Percentiles rank a stretch among this genome's conserved stretches.
phyloP scores from a whole-genome alignment of 176 grass and related monocot genomes.

The Tillandsia fasciculata region DNA sequence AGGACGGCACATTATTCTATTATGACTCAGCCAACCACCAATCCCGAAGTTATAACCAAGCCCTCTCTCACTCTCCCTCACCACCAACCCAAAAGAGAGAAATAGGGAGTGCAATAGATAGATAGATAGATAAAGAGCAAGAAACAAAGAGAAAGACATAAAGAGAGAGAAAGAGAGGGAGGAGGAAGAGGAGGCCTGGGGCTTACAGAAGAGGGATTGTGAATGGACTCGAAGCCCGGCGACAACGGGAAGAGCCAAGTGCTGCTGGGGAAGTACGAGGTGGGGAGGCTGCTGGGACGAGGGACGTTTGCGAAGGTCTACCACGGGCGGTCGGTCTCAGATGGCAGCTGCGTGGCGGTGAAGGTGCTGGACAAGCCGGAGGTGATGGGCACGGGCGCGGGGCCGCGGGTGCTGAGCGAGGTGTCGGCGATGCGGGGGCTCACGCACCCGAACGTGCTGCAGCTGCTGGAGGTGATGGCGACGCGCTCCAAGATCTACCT shows the following conservation, averaged over 20 bases:
- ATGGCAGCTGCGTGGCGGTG: slow-evolving; percentile 42
- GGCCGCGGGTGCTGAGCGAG: slow-evolving; percentile 41
- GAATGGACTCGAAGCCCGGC: background rate
- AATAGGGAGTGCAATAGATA: background rate
- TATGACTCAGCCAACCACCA: background rate
- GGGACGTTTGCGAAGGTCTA: slow-evolving; percentile 94
- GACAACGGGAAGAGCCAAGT: slow-evolving; percentile 4
- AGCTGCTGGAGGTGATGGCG: slow-evolving; percentile 65
- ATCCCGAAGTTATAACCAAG: background rate
- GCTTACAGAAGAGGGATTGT: background rate
- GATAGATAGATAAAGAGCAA: background rate
- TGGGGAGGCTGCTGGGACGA: slow-evolving; percentile 49
- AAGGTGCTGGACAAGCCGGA: slow-evolving; percentile 76
- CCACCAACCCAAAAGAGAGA: background rate
- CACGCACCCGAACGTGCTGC: slow-evolving; percentile 62
- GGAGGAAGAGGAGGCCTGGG: background rate
- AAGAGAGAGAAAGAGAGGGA: background rate
- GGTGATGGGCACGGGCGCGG: slow-evolving; percentile 30
- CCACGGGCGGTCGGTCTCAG: slow-evolving; percentile 39
- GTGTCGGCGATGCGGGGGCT: slow-evolving; percentile 67
- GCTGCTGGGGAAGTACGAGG: slow-evolving; percentile 71
- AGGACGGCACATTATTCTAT: background rate
- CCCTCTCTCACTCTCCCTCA: background rate
- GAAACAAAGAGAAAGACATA: background rate
- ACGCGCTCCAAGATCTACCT: slow-evolving; percentile 55